Conservation (phyloP, 2,329 filamentous ascomycete species). For the Cephalotrichum gorgonifer region DNA sequence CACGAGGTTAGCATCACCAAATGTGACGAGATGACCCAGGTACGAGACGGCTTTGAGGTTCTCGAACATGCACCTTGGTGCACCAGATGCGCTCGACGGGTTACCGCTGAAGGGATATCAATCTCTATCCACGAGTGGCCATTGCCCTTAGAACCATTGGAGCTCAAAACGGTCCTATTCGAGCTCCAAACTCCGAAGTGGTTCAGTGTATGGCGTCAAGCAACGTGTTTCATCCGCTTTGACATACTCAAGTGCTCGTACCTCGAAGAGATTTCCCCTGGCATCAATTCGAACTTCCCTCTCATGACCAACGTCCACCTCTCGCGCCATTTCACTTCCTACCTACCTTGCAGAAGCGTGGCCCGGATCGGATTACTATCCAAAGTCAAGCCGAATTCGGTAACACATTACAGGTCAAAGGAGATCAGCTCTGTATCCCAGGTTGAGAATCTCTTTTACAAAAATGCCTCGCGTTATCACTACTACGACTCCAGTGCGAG, state of each 20-base stretch:
- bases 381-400: constrained; percentile 20
- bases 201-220: constrained; percentile 38
- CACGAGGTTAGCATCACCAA: not conserved
- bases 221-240: constrained; percentile 27
- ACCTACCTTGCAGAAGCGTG: not conserved
- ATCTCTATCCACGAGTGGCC: constrained; percentile 49
- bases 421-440: not conserved
- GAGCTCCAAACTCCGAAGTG: constrained; percentile 32
- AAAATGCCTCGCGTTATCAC: constrained; percentile 30
- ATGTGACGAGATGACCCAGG: constrained; percentile 4
- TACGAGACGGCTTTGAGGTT: not conserved
- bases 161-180: constrained; percentile 37
- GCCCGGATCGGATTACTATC: constrained; percentile 21
- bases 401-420: constrained; percentile 18
- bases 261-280: not conserved
- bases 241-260: constrained; percentile 21
- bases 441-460: constrained; percentile 27
- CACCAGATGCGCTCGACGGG: constrained; percentile 20
- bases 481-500: constrained; percentile 21
- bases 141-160: constrained; percentile 21
- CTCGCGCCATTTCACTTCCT: not conserved
- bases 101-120: constrained; percentile 21
- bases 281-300: not conserved
- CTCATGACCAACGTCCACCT: not conserved
- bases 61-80: constrained; percentile 16